Percentiles rank a stretch among this genome's conserved stretches.
phyloP scores from a whole-genome alignment of 2,329 filamentous ascomycete genomes.

The Penicillium freii region DNA sequence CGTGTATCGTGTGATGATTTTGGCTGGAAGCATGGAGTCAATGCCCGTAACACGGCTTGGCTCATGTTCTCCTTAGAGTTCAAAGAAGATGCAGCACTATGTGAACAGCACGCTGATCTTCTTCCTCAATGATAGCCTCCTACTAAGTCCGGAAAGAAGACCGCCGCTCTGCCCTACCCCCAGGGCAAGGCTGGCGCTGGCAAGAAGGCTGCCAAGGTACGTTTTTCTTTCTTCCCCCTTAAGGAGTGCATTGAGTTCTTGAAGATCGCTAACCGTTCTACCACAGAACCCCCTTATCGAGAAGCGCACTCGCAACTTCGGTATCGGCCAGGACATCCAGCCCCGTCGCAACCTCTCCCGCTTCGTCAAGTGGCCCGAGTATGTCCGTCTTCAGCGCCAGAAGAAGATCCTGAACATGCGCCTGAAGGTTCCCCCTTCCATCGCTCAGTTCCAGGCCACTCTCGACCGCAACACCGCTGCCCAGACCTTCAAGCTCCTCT shows the following conservation, averaged over 20 bases:
- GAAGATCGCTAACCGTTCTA: conserved; percentile 15
- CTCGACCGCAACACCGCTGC: conserved; percentile 95
- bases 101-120: conserved; percentile 85
- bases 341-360: conserved; percentile 90
- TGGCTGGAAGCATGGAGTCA: conserved; percentile 54
- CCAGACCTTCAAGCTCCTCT: conserved; percentile 97
- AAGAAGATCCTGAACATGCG: conserved; percentile 97
- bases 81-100: conserved; percentile 73
- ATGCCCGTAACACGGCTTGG: conserved; percentile 53
- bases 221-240: conserved; percentile 40
- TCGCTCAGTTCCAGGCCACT: conserved; percentile 96
- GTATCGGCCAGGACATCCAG: conserved; percentile 98
- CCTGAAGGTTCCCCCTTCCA: conserved; percentile 95
- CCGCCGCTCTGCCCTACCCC: conserved; percentile 93
- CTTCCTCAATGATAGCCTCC: conserved; percentile 99
- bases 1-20: conserved; percentile 41
- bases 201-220: conserved; percentile 97
- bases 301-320: conserved; percentile 96
- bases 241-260: conserved; percentile 4
- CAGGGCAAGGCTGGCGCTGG: conserved; percentile 79
- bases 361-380: conserved; percentile 99
- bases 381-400: conserved; percentile 94
- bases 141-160: conserved; percentile 88
- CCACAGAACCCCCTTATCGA: conserved; percentile 95
- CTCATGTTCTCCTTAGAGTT: conserved; percentile 79